Base-by-base conservation (phyloP, 306 rosid genomes). In the Vachellia collinsii region DNA sequence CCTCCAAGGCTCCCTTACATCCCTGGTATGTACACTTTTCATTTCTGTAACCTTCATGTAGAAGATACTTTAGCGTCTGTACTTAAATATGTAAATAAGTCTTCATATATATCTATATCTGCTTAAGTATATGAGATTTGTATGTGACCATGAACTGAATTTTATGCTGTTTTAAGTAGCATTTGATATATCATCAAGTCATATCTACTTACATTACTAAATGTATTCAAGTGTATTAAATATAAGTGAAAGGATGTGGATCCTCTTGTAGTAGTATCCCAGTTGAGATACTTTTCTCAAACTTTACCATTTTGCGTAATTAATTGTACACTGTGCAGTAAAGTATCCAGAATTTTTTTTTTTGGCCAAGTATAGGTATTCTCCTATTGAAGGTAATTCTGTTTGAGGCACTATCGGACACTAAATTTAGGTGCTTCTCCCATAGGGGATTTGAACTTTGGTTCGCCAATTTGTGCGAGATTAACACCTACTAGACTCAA, bases 1-100 rank as follows among this genome's bases (percentile, higher is more conserved):
- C 98, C 98, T 50, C 75, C 63, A 53, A 88, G 81, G 54, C 92
- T 92, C 75, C 97, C 98, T 67, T 70, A 83, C 46, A 88, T 88
- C 72, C 98, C 97, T 3, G 85, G 97, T 91, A 90, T 42, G 25
- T 74, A 69, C 44, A 82, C 73, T 75, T 51, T 80, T 82, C 72
- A 69, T 37, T 61, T 69, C n/a, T 66, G 39, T 6, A 39, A 29
- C n/a, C 6, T 65, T 58, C 66, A 54, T 66, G 13, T 66, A 23
- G 23, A 12, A 79, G 38, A 73, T 19, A 65, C 16, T 72, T 58
- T 10, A 56, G 71, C 8, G 6, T 51, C 10, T 41, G 17, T 70
- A 63, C 51, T 77, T 62, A 42, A 25, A 77, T 8, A 20, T 8
- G 59, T n/a, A 25, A 42, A 69, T 17, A 67, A 3, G 10, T 61